A percentile compares a stretch with the other conserved stretches of the same genome.
Evolutionary conservation across 805 yeast genomes (phyloP).

Genomic region (Peterozyma xylosa): DNA sequence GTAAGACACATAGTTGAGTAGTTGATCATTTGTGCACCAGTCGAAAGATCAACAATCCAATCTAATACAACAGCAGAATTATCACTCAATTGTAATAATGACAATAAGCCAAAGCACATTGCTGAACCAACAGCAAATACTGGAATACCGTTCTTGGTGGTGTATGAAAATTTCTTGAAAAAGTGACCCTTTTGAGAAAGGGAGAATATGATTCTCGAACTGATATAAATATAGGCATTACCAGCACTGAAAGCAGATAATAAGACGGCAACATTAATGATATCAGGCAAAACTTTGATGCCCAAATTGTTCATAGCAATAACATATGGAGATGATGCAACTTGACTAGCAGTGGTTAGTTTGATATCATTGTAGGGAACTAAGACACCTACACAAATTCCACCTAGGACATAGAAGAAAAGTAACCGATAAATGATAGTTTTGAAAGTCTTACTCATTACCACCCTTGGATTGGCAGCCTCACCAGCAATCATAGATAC

Average conservation of each 20-base stretch:
- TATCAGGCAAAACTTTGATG: conserved; percentile 15
- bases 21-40: conserved; percentile 22
- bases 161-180: conserved; percentile 24
- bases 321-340: conserved; percentile 35
- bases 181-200: conserved; percentile 34
- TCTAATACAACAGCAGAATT: conserved; percentile 15
- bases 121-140: conserved; percentile 28
- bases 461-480: conserved; percentile 47
- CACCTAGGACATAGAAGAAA: conserved; percentile 43
- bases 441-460: conserved; percentile 50
- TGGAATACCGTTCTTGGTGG: conserved; percentile 30
- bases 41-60: conserved; percentile 11
- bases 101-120: conserved; percentile 29
- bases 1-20: conserved; percentile 30
- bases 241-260: conserved; percentile 33
- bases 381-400: conserved; percentile 45
- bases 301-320: conserved; percentile 23
- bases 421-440: conserved; percentile 48
- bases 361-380: conserved; percentile 45
- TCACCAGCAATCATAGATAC: conserved; percentile 58
- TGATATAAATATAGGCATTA: conserved; percentile 33
- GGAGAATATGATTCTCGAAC: conserved; percentile 34
- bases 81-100: conserved; percentile 37
- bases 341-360: conserved; percentile 23
- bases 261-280: conserved; percentile 32